These are phyloP conservation scores for Nemania serpens DNA, from an alignment of 2,329 filamentous ascomycete species.

Conservation along the genomic window DNA sequence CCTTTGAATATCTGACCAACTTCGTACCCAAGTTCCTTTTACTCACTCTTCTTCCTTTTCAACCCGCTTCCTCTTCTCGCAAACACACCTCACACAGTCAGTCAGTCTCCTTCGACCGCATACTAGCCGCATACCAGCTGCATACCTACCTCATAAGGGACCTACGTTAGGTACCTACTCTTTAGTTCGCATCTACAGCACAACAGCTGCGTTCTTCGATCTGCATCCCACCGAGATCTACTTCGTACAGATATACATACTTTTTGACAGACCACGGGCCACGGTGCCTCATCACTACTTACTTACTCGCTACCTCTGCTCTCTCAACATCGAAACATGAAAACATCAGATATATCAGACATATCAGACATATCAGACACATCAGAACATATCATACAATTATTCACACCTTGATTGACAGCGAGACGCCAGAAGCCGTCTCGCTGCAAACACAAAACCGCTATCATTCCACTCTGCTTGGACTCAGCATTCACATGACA, in stretches of 20 bases:
- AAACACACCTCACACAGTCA: not conserved
- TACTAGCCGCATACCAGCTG: no score
- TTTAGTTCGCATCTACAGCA: not conserved
- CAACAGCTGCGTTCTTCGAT: not conserved
- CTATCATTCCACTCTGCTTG: not conserved
- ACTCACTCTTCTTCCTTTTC: not conserved
- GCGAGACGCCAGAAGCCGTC: not conserved
- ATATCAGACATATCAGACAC: not conserved
- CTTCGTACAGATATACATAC: no score
- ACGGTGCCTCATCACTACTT: no score
- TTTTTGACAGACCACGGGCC: no score
- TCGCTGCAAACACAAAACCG: not conserved
- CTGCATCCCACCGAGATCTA: not conserved
- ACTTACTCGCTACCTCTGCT: no score
- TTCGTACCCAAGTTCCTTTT: not conserved
- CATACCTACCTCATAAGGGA: no score
- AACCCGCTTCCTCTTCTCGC: not conserved
- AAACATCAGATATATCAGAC: not conserved
- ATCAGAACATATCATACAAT: not conserved
- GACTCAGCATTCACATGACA: not conserved
- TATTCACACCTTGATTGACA: not conserved
- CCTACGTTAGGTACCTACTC: no score
- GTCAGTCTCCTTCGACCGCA: no score
- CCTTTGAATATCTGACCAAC: conserved; percentile 5
- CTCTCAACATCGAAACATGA: no score